Base-by-base conservation (phyloP, 805 yeast species). In the Monosporozyma yasuniensis region DNA sequence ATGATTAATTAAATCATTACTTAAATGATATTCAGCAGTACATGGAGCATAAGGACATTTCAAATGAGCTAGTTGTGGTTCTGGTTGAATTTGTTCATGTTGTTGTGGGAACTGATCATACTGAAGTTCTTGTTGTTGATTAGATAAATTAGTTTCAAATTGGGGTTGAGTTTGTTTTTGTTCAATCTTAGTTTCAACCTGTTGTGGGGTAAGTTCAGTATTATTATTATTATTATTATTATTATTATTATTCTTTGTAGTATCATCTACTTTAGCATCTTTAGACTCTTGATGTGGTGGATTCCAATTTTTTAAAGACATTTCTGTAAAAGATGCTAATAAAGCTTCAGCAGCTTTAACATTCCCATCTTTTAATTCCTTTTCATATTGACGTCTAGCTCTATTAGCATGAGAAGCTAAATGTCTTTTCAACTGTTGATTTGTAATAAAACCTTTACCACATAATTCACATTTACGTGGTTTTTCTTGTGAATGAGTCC, bases 401-500 rank as follows among this genome's bases (percentile, higher is more conserved):
- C 48, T 52, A 37, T 66, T 67, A 18, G 73, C 73, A 61, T 81
- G 87, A 1, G 84, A 77, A 45, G 72, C 74, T 60, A 76, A 78
- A 61, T 82, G 87, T 50, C 87, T 65, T 51, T 71, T 73, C 44
- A 81, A 65, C 56, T 80, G 85, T 60, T 81, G 87, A 42, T 64
- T 62, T 0, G 84, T 68, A 52, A 77, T 78, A 44, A 80, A 81
- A 1, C 86, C 83, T 61, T 80, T 81, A 4, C 75, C 76, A 58
- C 87, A 82, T 0, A 74, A 56, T 0, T 70, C 60, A 58, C 87
- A 82, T 38, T 74, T 77, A 54, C 69, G 71, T 0, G 86, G 86
- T 55, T 80, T 81, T 7, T 67, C 72, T 16, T 68, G 68, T 6
- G 71, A 59, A 60, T 87, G 96, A 18, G 90, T 84, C 58, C 87